These are phyloP conservation scores for Digitaria exilis DNA, from an alignment of 202 grass and related monocot species.

Conservation along the genomic window DNA sequence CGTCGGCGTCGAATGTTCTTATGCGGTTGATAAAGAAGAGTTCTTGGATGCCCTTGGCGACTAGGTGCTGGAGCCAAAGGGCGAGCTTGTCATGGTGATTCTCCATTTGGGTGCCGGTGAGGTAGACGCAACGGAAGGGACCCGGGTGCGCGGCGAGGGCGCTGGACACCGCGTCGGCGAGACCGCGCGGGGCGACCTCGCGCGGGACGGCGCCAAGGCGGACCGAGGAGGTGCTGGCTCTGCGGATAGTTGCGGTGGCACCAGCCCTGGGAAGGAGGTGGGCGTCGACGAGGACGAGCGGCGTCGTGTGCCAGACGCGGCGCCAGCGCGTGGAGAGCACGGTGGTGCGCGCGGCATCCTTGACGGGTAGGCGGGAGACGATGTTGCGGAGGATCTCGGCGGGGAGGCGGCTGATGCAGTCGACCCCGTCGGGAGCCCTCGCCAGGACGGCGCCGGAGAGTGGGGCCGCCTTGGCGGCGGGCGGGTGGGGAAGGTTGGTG, in stretches of 20 bases:
- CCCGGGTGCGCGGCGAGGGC: slow-evolving; percentile 16
- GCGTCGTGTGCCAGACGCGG: slow-evolving; percentile 24
- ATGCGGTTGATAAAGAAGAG: slow-evolving; percentile 27
- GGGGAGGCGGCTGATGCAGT: slow-evolving; percentile 33
- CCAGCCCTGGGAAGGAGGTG: not conserved
- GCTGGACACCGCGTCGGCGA: not conserved
- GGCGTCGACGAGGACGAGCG: slow-evolving; percentile 39
- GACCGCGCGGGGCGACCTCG: too few species aligned
- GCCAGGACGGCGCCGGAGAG: not conserved
- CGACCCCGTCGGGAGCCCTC: not conserved
- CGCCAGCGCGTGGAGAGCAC: slow-evolving; percentile 40
- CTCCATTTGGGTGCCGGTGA: not conserved
- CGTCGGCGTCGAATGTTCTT: not conserved
- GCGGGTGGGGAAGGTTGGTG: not conserved
- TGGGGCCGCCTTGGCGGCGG: too few species aligned
- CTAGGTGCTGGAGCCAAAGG: slow-evolving; percentile 30
- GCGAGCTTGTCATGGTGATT: not conserved
- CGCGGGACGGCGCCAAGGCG: too few species aligned
- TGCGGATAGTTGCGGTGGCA: too few species aligned
- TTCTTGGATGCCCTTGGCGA: slow-evolving; percentile 35
- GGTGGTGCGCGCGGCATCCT: slow-evolving; percentile 29
- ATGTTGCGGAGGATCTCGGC: slow-evolving; percentile 35
- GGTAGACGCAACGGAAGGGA: slow-evolving; percentile 20
- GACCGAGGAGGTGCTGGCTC: too few species aligned
- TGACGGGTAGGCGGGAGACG: slow-evolving; percentile 32